These are phyloP conservation scores for Cercospora sp. DNA, from an alignment of 2,329 filamentous ascomycete genomes.

Conservation along the genomic window DNA sequence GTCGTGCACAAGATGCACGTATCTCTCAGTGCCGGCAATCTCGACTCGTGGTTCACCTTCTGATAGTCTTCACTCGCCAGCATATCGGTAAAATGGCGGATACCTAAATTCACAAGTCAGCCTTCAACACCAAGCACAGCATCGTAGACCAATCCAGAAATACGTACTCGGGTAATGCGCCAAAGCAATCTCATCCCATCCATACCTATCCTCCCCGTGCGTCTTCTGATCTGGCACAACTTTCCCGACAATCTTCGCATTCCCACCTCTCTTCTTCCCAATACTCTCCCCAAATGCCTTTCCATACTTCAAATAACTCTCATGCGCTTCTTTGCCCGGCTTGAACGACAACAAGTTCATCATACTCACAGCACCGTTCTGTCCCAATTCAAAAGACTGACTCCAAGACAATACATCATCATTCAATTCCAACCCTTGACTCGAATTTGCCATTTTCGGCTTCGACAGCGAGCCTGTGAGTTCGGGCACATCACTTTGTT, in stretches of 20 bases:
- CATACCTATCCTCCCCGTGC: slow-evolving; percentile 29
- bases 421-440: slow-evolving; percentile 58
- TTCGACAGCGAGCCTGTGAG: slow-evolving; percentile 40
- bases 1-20: slow-evolving; percentile 43
- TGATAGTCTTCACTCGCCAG: slow-evolving; percentile 60
- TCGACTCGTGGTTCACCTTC: slow-evolving; percentile 55
- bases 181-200: slow-evolving; percentile 65
- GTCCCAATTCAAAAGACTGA: slow-evolving; percentile 38
- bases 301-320: slow-evolving; percentile 60
- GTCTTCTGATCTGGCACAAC: slow-evolving; percentile 47
- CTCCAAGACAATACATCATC: slow-evolving; percentile 56
- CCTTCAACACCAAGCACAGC: background rate
- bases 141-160: slow-evolving; percentile 39
- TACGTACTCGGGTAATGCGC: slow-evolving; percentile 64
- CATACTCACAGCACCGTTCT: slow-evolving; percentile 58
- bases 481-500: slow-evolving; percentile 37
- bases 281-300: slow-evolving; percentile 53
- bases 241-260: slow-evolving; percentile 63
- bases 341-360: slow-evolving; percentile 63
- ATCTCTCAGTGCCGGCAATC: slow-evolving; percentile 47
- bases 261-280: slow-evolving; percentile 55
- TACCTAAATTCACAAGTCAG: slow-evolving; percentile 34
- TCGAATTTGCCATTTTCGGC: slow-evolving; percentile 39
- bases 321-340: slow-evolving; percentile 49
- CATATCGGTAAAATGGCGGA: slow-evolving; percentile 64